Conservation (phyloP, 805 yeast species). For the Ogataea paraovalis region DNA sequence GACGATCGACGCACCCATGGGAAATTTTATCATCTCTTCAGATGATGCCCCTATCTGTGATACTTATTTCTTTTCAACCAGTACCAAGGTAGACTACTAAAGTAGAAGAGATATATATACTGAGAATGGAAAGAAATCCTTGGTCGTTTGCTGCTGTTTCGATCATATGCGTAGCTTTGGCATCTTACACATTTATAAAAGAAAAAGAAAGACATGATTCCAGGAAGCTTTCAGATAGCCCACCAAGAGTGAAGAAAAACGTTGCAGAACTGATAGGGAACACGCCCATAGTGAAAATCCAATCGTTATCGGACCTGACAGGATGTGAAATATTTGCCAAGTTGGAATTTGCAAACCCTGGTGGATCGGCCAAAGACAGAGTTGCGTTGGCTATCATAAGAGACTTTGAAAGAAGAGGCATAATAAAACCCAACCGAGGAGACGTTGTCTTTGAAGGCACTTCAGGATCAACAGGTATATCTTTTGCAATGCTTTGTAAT, state of each 20-base stretch:
- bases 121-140: background rate
- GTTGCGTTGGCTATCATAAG: slow-evolving; percentile 83
- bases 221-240: background rate
- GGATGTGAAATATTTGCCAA: slow-evolving; percentile 87
- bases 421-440: slow-evolving; percentile 53
- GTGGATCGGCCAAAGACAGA: slow-evolving; percentile 93
- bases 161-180: background rate
- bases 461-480: slow-evolving; percentile 94
- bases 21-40: no score
- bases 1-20: no score
- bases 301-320: slow-evolving; percentile 64
- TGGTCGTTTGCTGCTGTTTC: background rate
- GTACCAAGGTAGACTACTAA: no score
- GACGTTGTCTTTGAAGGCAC: slow-evolving; percentile 92
- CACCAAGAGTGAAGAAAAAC: slow-evolving; percentile 16
- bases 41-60: no score
- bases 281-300: slow-evolving; percentile 77
- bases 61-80: no score
- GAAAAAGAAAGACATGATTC: background rate
- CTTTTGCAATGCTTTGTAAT: slow-evolving; percentile 85
- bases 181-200: background rate
- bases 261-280: slow-evolving; percentile 72
- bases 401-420: slow-evolving; percentile 59
- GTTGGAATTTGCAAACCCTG: slow-evolving; percentile 82
- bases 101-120: no score